Conservation (phyloP, 495 filamentous ascomycete genomes). For the Mytilinidion resinicola region DNA sequence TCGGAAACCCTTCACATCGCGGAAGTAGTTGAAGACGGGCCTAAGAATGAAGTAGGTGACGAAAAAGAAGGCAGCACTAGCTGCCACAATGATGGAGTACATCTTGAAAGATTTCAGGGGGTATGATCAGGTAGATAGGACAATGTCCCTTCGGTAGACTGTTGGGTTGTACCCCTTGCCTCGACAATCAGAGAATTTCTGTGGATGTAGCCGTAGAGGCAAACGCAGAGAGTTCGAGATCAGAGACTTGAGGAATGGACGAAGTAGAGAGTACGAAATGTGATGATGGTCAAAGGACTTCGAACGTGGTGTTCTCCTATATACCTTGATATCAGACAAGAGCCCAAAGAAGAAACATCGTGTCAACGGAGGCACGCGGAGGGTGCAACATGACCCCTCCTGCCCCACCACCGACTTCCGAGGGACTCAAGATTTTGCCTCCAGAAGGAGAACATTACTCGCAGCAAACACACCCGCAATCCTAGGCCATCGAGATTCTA, state of each 20-base stretch:
- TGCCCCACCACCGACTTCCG: too few relatives aligned
- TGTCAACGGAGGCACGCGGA: too few relatives aligned
- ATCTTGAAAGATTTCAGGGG: not conserved
- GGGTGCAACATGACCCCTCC: too few relatives aligned
- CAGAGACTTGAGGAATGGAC: not conserved
- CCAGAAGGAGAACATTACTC: not conserved
- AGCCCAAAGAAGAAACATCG: not conserved
- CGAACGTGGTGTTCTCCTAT: slow-evolving; percentile 3
- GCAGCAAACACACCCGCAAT: not conserved
- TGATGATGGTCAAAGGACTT: not conserved
- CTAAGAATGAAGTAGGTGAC: slow-evolving; percentile 40
- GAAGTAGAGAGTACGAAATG: not conserved
- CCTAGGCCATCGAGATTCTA: not conserved
- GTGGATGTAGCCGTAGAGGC: not conserved
- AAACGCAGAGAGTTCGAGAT: not conserved
- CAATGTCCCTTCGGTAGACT: not conserved
- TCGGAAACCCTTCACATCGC: slow-evolving; percentile 42
- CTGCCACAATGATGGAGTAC: slow-evolving; percentile 4
- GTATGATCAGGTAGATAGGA: not conserved
- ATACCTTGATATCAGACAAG: not conserved
- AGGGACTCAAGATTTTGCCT: too few relatives aligned
- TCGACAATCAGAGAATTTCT: not conserved
- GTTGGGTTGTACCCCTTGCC: slow-evolving; percentile 12
- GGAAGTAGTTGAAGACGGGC: slow-evolving; percentile 41
- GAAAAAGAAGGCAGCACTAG: slow-evolving; percentile 29